phyloP scores from a whole-genome alignment of 106 monocot genomes.

The Dendrobium chrysotoxum region DNA sequence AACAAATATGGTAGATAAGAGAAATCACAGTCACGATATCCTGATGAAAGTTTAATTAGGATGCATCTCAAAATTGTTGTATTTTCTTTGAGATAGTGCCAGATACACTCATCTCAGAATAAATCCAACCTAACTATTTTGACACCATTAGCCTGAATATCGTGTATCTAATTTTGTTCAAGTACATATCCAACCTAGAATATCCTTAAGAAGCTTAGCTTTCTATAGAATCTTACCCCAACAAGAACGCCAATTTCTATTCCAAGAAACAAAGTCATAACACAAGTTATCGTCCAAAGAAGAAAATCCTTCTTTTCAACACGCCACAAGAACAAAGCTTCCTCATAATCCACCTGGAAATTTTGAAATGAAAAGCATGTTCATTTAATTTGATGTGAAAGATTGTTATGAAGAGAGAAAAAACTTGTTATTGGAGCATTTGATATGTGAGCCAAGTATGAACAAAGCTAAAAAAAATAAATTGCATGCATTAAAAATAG shows the following conservation, averaged over 20 bases:
- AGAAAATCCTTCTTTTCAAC: slow-evolving; percentile 97
- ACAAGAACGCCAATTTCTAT: slow-evolving; percentile 98
- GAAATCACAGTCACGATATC: too few species aligned
- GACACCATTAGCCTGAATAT: too few species aligned
- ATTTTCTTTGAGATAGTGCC: too few species aligned
- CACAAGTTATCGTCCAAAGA: slow-evolving; percentile 84
- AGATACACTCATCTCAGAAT: too few species aligned
- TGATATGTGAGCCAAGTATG: background rate
- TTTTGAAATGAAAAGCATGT: background rate
- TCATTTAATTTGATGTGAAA: background rate
- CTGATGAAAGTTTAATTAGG: too few species aligned
- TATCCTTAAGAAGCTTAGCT: background rate
- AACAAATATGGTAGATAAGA: background rate
- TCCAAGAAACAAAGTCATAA: slow-evolving; percentile 80
- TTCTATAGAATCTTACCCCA: slow-evolving; percentile 52
- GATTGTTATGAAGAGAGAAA: background rate
- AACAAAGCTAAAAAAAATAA: background rate
- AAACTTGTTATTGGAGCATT: background rate
- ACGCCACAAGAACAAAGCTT: slow-evolving; percentile 90
- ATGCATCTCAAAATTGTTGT: too few species aligned
- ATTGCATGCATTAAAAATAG: background rate
- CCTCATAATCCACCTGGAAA: slow-evolving; percentile 89
- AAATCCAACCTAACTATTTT: too few species aligned
- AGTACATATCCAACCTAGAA: background rate
- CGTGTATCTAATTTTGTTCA: too few species aligned